phyloP scores from a whole-genome alignment of 1,284 basidiomycete species.

The Albatrellus sp. region DNA sequence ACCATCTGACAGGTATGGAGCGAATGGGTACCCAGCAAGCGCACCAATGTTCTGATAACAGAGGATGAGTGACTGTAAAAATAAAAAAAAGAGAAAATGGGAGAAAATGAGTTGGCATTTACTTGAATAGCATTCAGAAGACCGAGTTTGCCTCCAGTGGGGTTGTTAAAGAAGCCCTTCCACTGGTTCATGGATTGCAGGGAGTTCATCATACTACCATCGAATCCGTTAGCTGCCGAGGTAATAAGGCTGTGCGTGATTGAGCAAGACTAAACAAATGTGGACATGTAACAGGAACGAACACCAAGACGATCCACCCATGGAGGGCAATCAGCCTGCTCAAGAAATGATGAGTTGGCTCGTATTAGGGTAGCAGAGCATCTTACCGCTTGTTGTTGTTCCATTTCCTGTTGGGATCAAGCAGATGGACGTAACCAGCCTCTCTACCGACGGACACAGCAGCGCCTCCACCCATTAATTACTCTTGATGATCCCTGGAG shows the following conservation, averaged over 20 bases:
- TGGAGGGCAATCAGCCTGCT: constrained; percentile 48
- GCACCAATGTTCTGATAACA: constrained; percentile 46
- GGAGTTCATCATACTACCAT: constrained; percentile 70
- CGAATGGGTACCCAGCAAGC: constrained; percentile 54
- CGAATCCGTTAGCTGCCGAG: constrained; percentile 67
- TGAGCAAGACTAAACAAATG: constrained; percentile 3
- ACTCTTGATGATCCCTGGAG: constrained; percentile 17
- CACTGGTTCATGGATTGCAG: constrained; percentile 55
- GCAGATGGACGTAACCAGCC: constrained; percentile 36
- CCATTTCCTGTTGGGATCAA: constrained; percentile 58
- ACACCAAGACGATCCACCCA: constrained; percentile 59
- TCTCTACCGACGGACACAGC: constrained; percentile 18
- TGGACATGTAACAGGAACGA: constrained; percentile 13
- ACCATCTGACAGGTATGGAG: constrained; percentile 59
- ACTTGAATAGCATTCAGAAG: constrained; percentile 71
- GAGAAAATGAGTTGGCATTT: constrained; percentile 9
- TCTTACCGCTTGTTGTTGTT: constrained; percentile 58
- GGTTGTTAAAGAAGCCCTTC: constrained; percentile 42
- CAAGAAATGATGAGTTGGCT: neutral
- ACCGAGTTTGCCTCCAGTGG: constrained; percentile 46
- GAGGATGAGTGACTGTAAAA: neutral
- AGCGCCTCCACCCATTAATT: constrained; percentile 40
- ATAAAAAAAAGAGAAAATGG: neutral
- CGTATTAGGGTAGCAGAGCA: neutral
- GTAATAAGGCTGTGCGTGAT: constrained; percentile 44